Evolutionary conservation across 2,329 filamentous ascomycete genomes (phyloP), one percentile per base, ranked within the genome.

Genomic region (Neophaeococcomyces mojaviensis): DNA sequence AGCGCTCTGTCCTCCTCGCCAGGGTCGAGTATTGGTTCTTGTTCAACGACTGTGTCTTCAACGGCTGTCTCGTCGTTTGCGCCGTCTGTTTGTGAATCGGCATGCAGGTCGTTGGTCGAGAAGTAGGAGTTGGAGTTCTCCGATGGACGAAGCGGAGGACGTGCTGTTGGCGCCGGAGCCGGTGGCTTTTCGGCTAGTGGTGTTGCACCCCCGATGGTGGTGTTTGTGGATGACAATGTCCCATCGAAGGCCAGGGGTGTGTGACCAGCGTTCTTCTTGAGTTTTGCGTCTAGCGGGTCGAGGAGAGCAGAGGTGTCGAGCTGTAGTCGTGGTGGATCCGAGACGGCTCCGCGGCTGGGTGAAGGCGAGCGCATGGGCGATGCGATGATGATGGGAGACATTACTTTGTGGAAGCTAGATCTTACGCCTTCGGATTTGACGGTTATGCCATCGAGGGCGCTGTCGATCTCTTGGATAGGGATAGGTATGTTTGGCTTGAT

Each of bases 401-500:
- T 65, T 44, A 70, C 64, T 48, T 62, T 66, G 33, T 66, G 67
- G 15, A 71, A 60, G 44, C 64, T 64, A 3, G 67, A 68, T 20
- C 64, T 65, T 13, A 44, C 42, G n/a, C 43, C 48, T 16, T 66
- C 65, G 3, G 68, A 70, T 46, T 70, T 71, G 40, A 71, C 60
- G 4, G 64, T 71, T 47, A 72, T 72, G 4, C 69, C 68, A 48
- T 72, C 69, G 1, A 72, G 59, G 24, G 59, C 64, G 42, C 63
- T 69, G 52, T 72, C 69, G 30, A 72, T 59, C 51, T 67, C 64
- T 52, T 70, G 67, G 46, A 71, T 68, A 2, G 68, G 68, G 7
- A 69, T 58, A 28, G 64, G 61, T 22, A n/a, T n/a, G n/a, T 49
- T 47, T 12, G 31, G 37, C 46, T 48, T 49, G 35, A 16, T 34